These are phyloP conservation scores for Penicillium cosmopolitanum DNA, from an alignment of 495 filamentous ascomycete genomes.

Conservation along the genomic window DNA sequence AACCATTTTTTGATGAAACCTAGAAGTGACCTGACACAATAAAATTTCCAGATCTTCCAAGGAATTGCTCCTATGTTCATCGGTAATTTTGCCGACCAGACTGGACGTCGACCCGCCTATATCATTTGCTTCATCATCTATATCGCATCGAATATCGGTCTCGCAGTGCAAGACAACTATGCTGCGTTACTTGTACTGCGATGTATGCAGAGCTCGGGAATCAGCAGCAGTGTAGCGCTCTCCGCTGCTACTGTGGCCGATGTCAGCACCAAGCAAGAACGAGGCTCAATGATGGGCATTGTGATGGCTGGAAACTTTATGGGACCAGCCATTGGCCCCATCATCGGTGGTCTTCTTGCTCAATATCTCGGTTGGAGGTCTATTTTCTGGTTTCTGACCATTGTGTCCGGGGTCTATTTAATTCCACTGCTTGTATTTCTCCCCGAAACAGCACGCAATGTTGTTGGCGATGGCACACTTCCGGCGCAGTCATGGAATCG, in stretches of 20 bases:
- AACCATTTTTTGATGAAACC: background rate
- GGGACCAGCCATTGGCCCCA: constrained; percentile 60
- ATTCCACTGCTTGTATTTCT: constrained; percentile 38
- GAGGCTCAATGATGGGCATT: constrained; percentile 49
- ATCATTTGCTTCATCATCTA: constrained; percentile 52
- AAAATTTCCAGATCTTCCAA: constrained; percentile 45
- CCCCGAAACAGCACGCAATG: constrained; percentile 49
- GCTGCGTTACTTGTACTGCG: constrained; percentile 53
- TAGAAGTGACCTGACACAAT: background rate
- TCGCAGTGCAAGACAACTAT: constrained; percentile 51
- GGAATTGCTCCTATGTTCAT: constrained; percentile 54
- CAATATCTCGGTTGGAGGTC: constrained; percentile 70
- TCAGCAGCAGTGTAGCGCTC: constrained; percentile 49
- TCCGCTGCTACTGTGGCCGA: constrained; percentile 46
- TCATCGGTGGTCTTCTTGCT: constrained; percentile 66
- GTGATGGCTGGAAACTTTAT: constrained; percentile 34
- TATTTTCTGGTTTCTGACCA: constrained; percentile 77
- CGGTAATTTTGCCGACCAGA: constrained; percentile 49
- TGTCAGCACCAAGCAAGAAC: constrained; percentile 42
- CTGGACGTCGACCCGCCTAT: constrained; percentile 53
- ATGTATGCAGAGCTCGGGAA: constrained; percentile 53
- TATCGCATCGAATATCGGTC: constrained; percentile 50
- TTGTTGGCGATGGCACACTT: constrained; percentile 51
- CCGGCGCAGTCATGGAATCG: constrained; percentile 44
- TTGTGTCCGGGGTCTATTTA: constrained; percentile 51